Base-by-base conservation (phyloP, 345 rosid genomes). In the Mallotus nudiflorus region DNA sequence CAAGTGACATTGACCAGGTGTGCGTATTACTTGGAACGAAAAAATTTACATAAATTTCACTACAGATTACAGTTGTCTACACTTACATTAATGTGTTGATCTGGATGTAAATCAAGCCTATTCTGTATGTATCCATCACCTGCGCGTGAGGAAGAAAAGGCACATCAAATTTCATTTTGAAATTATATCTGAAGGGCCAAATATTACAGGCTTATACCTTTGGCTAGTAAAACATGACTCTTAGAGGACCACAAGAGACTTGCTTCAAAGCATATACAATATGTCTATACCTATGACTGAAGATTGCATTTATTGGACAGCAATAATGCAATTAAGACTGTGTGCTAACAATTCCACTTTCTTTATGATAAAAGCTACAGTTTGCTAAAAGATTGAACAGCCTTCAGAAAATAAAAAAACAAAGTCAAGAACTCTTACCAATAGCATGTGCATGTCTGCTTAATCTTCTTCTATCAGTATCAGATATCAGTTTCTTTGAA, bases 401-500 rank as follows among this genome's bases (percentile, higher is more conserved):
- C 37, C 37, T 33, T 33, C 6, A 2, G 6, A 33, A 33, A 33
- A 20, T 6, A 59, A 9, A 44, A 42, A 2, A 51, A 70, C 0
- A 22, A 60, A 62, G n/a, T 9, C 31, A 61, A 51, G 37, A 65
- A 75, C 35, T 16, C 75, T 75, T 71, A 89, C 88, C 89, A 40
- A 55, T 76, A 72, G 78, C 70, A 70, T 77, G 85, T 68, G 78
- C 70, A 70, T 77, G 85, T 68, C 82, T 80, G 46, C 69, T 67
- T 16, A 65, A 27, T 42, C 45, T 51, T 67, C 77, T 84, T 58
- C 62, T 69, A 44, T 80, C 74, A 54, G 89, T 67, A 51, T 82
- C 76, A 50, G 90, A 74, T 77, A 82, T 81, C 75, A 83, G 75
- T 81, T 86, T 87, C 82, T 67, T 84, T 50, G 86, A 80, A 59